Conservation (phyloP, 768 basidiomycete species). For the Podaxis sp. region DNA sequence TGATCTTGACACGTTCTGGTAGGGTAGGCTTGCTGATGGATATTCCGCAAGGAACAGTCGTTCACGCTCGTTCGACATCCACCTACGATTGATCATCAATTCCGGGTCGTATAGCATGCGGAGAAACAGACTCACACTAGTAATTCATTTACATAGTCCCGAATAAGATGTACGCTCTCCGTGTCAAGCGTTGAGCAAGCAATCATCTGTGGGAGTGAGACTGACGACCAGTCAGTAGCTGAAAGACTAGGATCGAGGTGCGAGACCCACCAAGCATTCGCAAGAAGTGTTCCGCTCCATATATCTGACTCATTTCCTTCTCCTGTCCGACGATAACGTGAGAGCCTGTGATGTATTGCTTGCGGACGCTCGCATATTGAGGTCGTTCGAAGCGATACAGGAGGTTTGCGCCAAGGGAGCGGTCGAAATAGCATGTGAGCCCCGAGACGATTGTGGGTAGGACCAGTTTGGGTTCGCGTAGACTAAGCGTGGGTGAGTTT, state of each 20-base stretch:
- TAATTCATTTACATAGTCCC: constrained; percentile 90
- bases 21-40: constrained; percentile 70
- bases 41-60: constrained; percentile 78
- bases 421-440: constrained; percentile 90
- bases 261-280: constrained; percentile 77
- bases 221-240: constrained; percentile 38
- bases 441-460: constrained; percentile 84
- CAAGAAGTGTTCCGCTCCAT: constrained; percentile 92
- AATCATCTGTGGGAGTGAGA: constrained; percentile 90
- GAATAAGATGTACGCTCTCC: constrained; percentile 78
- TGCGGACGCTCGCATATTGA: constrained; percentile 82
- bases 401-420: constrained; percentile 83
- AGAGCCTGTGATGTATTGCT: constrained; percentile 70
- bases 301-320: constrained; percentile 86
- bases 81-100: constrained; percentile 42
- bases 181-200: constrained; percentile 87
- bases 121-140: constrained; percentile 52
- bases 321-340: constrained; percentile 63
- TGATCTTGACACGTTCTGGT: constrained; percentile 82
- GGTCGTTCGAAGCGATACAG: constrained; percentile 95
- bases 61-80: constrained; percentile 74
- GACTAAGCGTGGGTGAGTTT: constrained; percentile 33
- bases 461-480: constrained; percentile 69
- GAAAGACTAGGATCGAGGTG: neutral
- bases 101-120: neutral